Evolutionary conservation across 2,329 filamentous ascomycete genomes (phyloP), one percentile per base, ranked within the genome.

Genomic region (Ophiocordyceps robertsii): DNA sequence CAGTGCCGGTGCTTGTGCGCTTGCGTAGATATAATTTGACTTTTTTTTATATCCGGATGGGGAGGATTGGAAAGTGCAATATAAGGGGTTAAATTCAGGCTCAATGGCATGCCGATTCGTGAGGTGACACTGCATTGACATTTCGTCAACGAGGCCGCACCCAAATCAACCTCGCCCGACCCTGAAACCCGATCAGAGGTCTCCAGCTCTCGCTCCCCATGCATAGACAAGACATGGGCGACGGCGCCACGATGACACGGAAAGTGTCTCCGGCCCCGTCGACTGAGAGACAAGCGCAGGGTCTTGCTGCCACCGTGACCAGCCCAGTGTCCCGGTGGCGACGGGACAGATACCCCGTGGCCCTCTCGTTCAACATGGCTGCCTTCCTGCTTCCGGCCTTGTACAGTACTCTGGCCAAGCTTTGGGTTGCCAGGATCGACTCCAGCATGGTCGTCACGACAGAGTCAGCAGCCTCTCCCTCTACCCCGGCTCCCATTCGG

Each of bases 351-450:
- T 84, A 80, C 52, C 46, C 53, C 0, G 77, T 77, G 1, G 72
- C 77, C 0, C 60, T 84, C 0, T 42, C 72, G 13, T 80, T 83
- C 63, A 85, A 85, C 51, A 43, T 77, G 10, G 65, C 57, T 38
- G 67, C 79, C 1, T 83, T 84, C 55, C 55, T 77, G 2, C 68
- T 85, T 0, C 81, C 79, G 1, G 80, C 80, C 0, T 62, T 86
- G 0, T 84, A 85, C 52, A 59, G 61, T 30, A 86, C 81, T 0
- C 67, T 86, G 0, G 73, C 72, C 39, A 85, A 85, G 52, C 65
- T 84, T 16, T 86, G 80, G 82, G 71, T 86, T 3, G 78, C 80
- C 3, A 71, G 71, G 43, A 82, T 85, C 43, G 77, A 84, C 55
- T 60, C 73, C 0, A 72, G 67, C 1, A 55, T 59, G 49, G 57